Conservation (phyloP, 2,329 filamentous ascomycete species). For the Verticillium albo-atrum region DNA sequence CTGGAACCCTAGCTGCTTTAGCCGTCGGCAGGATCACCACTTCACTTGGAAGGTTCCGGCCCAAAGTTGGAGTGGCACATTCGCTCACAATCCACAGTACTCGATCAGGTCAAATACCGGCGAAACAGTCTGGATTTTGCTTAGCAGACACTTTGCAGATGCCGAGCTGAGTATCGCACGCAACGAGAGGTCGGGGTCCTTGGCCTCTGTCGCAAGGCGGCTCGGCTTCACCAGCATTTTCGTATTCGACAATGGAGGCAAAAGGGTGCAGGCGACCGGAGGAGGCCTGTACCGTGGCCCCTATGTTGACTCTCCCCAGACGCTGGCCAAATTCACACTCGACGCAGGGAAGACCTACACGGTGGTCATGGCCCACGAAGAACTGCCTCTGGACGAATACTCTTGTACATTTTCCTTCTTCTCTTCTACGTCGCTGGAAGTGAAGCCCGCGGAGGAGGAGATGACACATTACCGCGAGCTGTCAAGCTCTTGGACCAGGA, state of each 20-base stretch:
- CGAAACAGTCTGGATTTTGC: conserved; percentile 74
- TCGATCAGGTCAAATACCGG: conserved; percentile 55
- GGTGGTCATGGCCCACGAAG: conserved; percentile 73
- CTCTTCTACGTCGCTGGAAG: conserved; percentile 56
- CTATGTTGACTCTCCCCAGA: conserved; percentile 94
- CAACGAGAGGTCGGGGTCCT: conserved; percentile 28
- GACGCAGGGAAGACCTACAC: conserved; percentile 40
- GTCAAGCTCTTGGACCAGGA: conserved; percentile 67
- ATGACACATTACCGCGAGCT: conserved; percentile 57
- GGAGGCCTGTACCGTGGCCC: conserved; percentile 68
- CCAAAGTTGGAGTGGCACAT: conserved; percentile 45
- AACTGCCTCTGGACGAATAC: conserved; percentile 67
- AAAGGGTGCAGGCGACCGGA: conserved; percentile 70
- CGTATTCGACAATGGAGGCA: conserved; percentile 68
- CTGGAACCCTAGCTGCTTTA: conserved; percentile 88
- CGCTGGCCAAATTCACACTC: conserved; percentile 63
- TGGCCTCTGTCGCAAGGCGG: conserved; percentile 43
- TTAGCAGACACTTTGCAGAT: conserved; percentile 81
- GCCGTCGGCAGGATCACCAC: conserved; percentile 79
- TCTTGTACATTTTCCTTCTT: conserved; percentile 87
- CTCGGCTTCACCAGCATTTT: conserved; percentile 86
- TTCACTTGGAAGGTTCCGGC: conserved; percentile 72
- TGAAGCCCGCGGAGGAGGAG: conserved; percentile 57
- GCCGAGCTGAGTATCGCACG: conserved; percentile 55
- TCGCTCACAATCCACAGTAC: conserved; percentile 68